Base-by-base conservation (phyloP, 2,329 filamentous ascomycete genomes). In the Clonostachys rosea region DNA sequence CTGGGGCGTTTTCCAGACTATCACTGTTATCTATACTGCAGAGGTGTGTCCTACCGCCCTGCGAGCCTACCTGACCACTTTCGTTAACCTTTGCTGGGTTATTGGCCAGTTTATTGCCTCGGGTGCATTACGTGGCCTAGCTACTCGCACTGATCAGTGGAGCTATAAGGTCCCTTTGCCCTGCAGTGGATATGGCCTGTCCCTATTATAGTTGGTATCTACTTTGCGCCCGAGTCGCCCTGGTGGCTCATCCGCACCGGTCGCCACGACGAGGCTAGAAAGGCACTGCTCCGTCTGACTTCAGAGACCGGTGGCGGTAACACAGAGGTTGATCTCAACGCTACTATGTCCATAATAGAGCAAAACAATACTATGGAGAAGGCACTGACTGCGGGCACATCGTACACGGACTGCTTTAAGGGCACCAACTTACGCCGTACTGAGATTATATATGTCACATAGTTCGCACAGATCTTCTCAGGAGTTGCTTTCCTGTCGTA, bases 361-460 rank as follows among this genome's bases (percentile, higher is more conserved):
- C 66, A 75, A 47, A 78, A 75, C n/a, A 70, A 77, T 53, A 68
- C 71, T 59, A 57, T 73, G 50, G 73, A 76, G 47, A 69, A 64
- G 56, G 62, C 63, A 18, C 54, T 64, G 3, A 60, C 63, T 9
- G 49, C 56, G 0, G 74, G 74, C 5, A 71, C 61, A 0, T 63
- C 59, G 0, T 79, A 79, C 51, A 44, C 47, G 7, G 73, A 78
- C 49, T 70, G 73, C 47, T 78, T 79, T 62, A 67, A 65, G 41
- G 70, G 71, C 4, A 55, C 62, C 35, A 71, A 77, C 52, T 63
- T 69, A 3, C 68, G 73, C 9, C 62, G 74, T 9, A 75, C 72
- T 1, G 70, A 74, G 47, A 69, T 75, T 47, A 69, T 68, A 6
- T 68, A 66, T 45, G 56, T 74, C 59, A 73, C 63, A 1, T 75